These are phyloP conservation scores for Plasmodium inui DNA, from an alignment of 169 alveolate genomes.

Conservation along the genomic window DNA sequence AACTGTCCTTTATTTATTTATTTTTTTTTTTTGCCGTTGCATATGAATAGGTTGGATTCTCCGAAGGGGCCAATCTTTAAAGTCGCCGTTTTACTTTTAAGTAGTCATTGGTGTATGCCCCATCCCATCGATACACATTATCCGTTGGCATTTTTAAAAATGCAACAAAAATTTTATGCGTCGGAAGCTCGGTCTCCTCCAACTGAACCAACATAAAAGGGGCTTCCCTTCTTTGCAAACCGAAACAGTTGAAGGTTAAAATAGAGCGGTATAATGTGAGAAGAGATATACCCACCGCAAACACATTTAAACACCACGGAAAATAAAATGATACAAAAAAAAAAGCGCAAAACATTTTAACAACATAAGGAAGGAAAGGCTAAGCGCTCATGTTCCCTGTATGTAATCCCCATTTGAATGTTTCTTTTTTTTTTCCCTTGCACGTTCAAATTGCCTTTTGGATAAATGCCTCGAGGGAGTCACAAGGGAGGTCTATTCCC, in stretches of 20 bases:
- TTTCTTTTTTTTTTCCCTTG: background rate
- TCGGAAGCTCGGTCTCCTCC: background rate
- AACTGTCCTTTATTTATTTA: background rate
- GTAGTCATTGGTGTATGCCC: background rate
- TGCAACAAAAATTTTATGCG: background rate
- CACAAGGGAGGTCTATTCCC: slow-evolving; percentile 79
- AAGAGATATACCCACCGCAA: background rate
- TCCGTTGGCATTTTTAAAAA: background rate
- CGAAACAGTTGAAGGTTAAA: background rate
- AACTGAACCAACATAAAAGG: background rate
- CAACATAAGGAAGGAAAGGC: background rate
- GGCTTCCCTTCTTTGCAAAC: background rate
- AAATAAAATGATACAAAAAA: background rate
- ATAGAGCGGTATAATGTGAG: background rate
- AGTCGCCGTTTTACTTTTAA: background rate
- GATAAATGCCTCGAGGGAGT: slow-evolving; percentile 72
- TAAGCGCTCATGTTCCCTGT: background rate
- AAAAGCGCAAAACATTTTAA: background rate
- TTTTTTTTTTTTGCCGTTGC: background rate
- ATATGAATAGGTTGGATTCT: background rate
- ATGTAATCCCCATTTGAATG: background rate
- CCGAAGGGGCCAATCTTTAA: background rate
- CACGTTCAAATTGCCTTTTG: background rate
- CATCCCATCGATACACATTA: background rate
- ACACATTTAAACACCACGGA: background rate